These are phyloP conservation scores for Amylostereum areolatum DNA, from an alignment of 1,284 basidiomycete species.

Conservation along the genomic window DNA sequence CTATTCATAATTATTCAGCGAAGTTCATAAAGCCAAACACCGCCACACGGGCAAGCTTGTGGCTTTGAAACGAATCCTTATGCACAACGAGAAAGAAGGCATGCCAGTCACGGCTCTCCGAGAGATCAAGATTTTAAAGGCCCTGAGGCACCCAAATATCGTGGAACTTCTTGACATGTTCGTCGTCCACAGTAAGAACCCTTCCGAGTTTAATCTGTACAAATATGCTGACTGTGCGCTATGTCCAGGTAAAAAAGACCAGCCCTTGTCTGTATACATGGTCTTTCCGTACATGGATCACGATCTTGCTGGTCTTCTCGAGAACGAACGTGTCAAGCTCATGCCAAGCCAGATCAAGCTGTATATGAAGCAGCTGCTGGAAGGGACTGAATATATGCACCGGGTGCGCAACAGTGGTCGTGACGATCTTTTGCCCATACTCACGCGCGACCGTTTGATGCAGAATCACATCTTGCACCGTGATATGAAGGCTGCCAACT, in stretches of 20 bases:
- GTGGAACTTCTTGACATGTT: conserved; percentile 94
- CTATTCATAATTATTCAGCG: conserved; percentile 37
- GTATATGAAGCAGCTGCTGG: conserved; percentile 92
- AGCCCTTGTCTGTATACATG: conserved; percentile 88
- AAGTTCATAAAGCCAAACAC: conserved; percentile 84
- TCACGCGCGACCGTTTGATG: conserved; percentile 2
- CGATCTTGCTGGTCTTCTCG: conserved; percentile 90
- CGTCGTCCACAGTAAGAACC: conserved; percentile 55
- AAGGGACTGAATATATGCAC: conserved; percentile 96
- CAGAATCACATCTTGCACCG: conserved; percentile 96
- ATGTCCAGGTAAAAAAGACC: conserved; percentile 53
- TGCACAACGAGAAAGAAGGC: conserved; percentile 95
- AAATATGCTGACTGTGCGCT: conserved; percentile 1
- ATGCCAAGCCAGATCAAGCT: conserved; percentile 87
- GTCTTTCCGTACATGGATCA: conserved; percentile 99
- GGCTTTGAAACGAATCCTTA: conserved; percentile 90
- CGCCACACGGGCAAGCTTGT: conserved; percentile 59
- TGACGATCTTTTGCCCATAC: conserved; percentile 9
- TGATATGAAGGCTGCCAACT: conserved; percentile 98
- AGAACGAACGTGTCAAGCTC: conserved; percentile 83
- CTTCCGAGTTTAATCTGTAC: neutral
- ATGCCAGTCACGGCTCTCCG: conserved; percentile 95
- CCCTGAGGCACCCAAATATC: conserved; percentile 80
- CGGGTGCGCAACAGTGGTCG: conserved; percentile 41
- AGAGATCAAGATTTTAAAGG: conserved; percentile 98